A percentile compares a stretch with the other conserved stretches of the same genome.
Evolutionary conservation across 179 eudicot species (phyloP).

Genomic region (Carnegiea gigantea): DNA sequence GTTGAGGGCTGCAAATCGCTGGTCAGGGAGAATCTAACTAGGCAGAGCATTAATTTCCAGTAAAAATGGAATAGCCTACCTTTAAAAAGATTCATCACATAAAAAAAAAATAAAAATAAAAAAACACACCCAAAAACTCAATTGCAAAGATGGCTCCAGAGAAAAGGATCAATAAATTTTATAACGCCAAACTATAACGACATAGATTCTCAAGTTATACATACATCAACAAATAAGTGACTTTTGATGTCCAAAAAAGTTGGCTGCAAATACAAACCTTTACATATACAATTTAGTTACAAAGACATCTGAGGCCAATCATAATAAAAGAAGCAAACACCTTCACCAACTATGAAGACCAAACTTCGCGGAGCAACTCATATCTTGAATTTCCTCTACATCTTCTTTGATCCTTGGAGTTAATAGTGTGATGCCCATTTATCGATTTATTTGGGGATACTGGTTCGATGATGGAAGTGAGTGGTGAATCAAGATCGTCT

Average conservation of each 20-base stretch:
- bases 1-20: too few relatives aligned
- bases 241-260: neutral
- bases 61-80: too few relatives aligned
- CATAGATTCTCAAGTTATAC: too few relatives aligned
- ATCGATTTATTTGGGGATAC: slow-evolving; percentile 30
- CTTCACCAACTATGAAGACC: slow-evolving; percentile 43
- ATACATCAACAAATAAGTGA: too few relatives aligned
- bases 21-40: too few relatives aligned
- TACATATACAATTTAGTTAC: slow-evolving; percentile 22
- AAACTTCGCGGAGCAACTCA: slow-evolving; percentile 81
- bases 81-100: too few relatives aligned
- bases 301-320: neutral
- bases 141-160: too few relatives aligned
- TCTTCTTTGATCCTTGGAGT: slow-evolving; percentile 25
- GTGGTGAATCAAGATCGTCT: slow-evolving; percentile 68
- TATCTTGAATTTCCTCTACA: slow-evolving; percentile 56
- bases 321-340: neutral
- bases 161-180: too few relatives aligned
- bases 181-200: too few relatives aligned
- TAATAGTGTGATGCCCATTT: slow-evolving; percentile 31
- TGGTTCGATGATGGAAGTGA: slow-evolving; percentile 48
- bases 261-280: slow-evolving; percentile 14
- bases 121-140: too few relatives aligned
- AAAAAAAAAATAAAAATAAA: too few relatives aligned
- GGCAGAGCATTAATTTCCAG: too few relatives aligned